These are phyloP conservation scores for Tagetes patula DNA, from an alignment of 129 eudicot species.

Conservation along the genomic window DNA sequence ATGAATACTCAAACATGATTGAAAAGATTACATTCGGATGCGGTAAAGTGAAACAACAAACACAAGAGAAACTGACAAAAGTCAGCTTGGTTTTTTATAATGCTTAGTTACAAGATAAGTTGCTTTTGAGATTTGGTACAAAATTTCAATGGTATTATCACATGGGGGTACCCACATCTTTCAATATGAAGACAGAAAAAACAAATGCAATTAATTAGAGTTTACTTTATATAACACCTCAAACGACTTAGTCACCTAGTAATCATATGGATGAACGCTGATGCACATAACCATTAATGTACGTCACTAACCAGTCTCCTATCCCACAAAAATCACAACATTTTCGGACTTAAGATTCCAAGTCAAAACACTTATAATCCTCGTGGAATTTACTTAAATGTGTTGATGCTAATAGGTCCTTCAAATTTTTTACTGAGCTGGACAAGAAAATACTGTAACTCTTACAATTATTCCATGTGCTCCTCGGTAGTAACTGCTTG, in stretches of 20 bases:
- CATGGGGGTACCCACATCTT: conserved; percentile 28
- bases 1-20: neutral
- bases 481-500: conserved; percentile 98
- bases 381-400: neutral
- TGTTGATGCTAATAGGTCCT: neutral
- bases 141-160: conserved; percentile 1
- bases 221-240: conserved; percentile 17
- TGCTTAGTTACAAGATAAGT: neutral
- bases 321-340: conserved; percentile 17
- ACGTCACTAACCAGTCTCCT: neutral
- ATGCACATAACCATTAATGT: conserved; percentile 12
- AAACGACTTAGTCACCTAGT: conserved; percentile 20
- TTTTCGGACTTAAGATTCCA: neutral
- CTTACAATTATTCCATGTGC: conserved; percentile 98
- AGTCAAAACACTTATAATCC: conserved; percentile 23
- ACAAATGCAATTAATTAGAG: conserved; percentile 17
- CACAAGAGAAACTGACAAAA: neutral
- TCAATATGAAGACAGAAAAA: conserved; percentile 18
- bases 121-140: conserved; percentile 12
- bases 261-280: neutral
- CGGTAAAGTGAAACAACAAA: neutral
- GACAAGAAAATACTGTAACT: conserved; percentile 8
- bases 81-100: neutral
- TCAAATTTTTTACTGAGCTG: neutral
- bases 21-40: neutral